Conservation (phyloP, 495 filamentous ascomycete genomes). For the Pyrenula aspistea region DNA sequence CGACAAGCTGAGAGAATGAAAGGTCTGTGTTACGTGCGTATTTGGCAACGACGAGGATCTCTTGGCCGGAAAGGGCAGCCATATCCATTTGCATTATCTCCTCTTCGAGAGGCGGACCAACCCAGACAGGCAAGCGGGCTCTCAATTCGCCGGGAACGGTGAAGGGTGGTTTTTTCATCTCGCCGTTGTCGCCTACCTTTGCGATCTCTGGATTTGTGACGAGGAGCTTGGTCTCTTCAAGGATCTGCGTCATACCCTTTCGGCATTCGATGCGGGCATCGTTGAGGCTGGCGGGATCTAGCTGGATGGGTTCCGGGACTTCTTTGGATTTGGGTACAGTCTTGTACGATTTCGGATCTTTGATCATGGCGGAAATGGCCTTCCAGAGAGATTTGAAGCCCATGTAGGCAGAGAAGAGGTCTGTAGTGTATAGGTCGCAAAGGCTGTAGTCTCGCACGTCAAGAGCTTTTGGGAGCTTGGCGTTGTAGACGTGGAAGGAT, state of each 20-base stretch:
- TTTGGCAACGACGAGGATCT: background rate
- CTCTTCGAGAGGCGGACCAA: background rate
- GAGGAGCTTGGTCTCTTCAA: conserved; percentile 5
- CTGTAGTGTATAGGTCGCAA: conserved; percentile 20
- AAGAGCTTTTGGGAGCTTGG: conserved; percentile 13
- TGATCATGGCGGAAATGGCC: conserved; percentile 8
- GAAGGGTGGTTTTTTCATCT: conserved; percentile 3
- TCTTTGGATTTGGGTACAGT: conserved; percentile 1
- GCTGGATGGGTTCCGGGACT: conserved; percentile 4
- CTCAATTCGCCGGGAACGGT: conserved; percentile 5
- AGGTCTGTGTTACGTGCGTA: background rate
- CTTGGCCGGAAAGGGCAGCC: background rate
- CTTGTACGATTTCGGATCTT: conserved; percentile 5
- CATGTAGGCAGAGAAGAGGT: conserved; percentile 21
- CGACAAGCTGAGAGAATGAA: background rate
- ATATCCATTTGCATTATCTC: background rate
- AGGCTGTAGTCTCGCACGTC: conserved; percentile 17
- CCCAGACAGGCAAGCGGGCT: conserved; percentile 5
- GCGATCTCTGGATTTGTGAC: conserved; percentile 4
- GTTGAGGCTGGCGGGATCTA: conserved; percentile 1
- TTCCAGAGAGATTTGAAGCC: conserved; percentile 10
- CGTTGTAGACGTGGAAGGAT: conserved; percentile 13
- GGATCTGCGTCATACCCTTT: conserved; percentile 8
- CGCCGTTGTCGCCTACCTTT: conserved; percentile 4
- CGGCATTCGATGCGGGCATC: background rate